Conservation (phyloP, 805 yeast genomes). For the Wickerhamiella azyma region DNA sequence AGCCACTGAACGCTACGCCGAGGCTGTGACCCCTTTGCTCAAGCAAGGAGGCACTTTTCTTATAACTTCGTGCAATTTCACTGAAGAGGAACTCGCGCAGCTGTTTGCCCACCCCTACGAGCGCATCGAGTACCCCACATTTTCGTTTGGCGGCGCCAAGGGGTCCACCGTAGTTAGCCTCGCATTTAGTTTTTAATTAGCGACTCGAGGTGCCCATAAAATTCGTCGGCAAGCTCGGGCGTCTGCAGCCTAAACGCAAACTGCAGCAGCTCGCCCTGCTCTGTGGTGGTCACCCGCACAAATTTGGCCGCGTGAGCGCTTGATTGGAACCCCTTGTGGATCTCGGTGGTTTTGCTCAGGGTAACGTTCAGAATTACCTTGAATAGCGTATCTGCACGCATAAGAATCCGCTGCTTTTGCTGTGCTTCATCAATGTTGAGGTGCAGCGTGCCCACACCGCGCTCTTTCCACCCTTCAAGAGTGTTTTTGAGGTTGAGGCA, state of each 20-base stretch:
- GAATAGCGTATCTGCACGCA: slow-evolving; percentile 81
- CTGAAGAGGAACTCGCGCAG: slow-evolving; percentile 55
- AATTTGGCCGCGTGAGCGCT: slow-evolving; percentile 76
- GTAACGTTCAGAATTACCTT: slow-evolving; percentile 72
- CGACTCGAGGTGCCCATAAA: slow-evolving; percentile 31
- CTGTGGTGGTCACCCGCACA: slow-evolving; percentile 56
- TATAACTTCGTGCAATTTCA: slow-evolving; percentile 89
- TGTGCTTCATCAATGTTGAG: slow-evolving; percentile 37
- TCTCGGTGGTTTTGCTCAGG: slow-evolving; percentile 44
- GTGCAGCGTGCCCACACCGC: slow-evolving; percentile 82
- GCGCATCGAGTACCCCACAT: slow-evolving; percentile 60
- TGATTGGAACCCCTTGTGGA: slow-evolving; percentile 71
- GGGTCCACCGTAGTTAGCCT: slow-evolving; percentile 84
- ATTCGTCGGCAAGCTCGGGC: slow-evolving; percentile 42
- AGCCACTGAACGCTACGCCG: slow-evolving; percentile 37
- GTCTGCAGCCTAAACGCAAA: slow-evolving; percentile 65
- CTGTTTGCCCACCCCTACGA: slow-evolving; percentile 45
- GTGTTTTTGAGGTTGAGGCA: slow-evolving; percentile 52
- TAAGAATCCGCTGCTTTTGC: slow-evolving; percentile 51
- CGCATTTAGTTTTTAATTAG: slow-evolving; percentile 37
- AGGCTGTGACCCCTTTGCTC: slow-evolving; percentile 43
- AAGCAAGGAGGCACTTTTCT: slow-evolving; percentile 44
- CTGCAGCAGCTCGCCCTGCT: slow-evolving; percentile 58
- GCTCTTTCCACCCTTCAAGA: slow-evolving; percentile 83
- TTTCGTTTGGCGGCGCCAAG: slow-evolving; percentile 76